phyloP scores from a whole-genome alignment of 2,329 filamentous ascomycete species.

The Coniosporium uncinatum region DNA sequence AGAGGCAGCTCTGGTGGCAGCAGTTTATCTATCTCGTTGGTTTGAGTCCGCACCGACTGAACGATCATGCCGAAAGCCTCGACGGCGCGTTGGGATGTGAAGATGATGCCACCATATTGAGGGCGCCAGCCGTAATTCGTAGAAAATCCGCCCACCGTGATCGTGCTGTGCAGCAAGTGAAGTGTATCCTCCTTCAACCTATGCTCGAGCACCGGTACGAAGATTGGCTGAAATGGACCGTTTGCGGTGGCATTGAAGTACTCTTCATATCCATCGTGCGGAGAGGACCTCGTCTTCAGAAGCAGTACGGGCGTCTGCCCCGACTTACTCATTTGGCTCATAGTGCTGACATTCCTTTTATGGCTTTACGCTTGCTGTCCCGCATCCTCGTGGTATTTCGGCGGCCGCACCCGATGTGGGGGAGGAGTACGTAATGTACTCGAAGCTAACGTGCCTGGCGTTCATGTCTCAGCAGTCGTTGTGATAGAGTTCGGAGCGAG shows the following conservation, averaged over 20 bases:
- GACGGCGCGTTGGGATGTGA: conserved; percentile 79
- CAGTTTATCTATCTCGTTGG: conserved; percentile 21
- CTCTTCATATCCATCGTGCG: conserved; percentile 67
- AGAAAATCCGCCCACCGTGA: conserved; percentile 37
- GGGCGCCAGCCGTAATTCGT: conserved; percentile 18
- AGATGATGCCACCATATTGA: conserved; percentile 71
- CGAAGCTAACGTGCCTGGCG: too few relatives aligned
- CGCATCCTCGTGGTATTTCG: too few relatives aligned
- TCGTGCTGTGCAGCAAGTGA: conserved; percentile 41
- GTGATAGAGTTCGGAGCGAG: too few relatives aligned
- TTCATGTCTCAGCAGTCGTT: too few relatives aligned
- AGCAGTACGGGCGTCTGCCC: conserved; percentile 55
- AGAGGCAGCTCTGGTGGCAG: conserved; percentile 50
- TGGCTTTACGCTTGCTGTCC: too few relatives aligned
- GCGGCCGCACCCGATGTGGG: too few relatives aligned
- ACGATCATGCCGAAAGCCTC: conserved; percentile 68
- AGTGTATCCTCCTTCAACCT: conserved; percentile 56
- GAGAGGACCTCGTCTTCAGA: conserved; percentile 71
- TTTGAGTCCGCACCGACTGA: conserved; percentile 3
- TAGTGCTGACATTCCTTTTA: too few relatives aligned
- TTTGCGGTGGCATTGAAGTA: conserved; percentile 46
- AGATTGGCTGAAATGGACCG: conserved; percentile 54
- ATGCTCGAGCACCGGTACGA: conserved; percentile 75
- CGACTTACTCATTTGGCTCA: too few relatives aligned
- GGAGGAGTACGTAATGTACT: too few relatives aligned